Conservation (phyloP, 2,329 filamentous ascomycete species). For the Torrubiella hemipterigena region DNA sequence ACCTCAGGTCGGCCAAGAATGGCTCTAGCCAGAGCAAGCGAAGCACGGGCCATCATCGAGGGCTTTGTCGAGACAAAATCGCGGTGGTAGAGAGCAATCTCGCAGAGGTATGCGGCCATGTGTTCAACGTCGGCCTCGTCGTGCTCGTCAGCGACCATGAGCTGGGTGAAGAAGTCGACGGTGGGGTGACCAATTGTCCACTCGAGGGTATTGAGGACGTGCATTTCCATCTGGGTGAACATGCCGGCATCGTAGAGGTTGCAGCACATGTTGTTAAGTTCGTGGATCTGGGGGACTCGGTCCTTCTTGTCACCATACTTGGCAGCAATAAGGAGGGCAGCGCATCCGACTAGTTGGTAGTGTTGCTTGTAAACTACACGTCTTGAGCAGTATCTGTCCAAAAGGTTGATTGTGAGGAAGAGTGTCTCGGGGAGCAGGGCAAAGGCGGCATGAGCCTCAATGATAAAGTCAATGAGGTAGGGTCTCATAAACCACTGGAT, state of each 20-base stretch:
- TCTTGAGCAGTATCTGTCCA: conserved; percentile 96
- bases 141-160: conserved; percentile 69
- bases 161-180: conserved; percentile 83
- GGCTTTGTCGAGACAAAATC: conserved; percentile 91
- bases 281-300: conserved; percentile 90
- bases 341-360: conserved; percentile 95
- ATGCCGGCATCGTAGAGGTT: conserved; percentile 97
- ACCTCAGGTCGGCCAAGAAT: conserved; percentile 73
- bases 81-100: conserved; percentile 91
- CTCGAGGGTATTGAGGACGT: conserved; percentile 91
- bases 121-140: conserved; percentile 82
- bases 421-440: conserved; percentile 87
- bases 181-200: conserved; percentile 96
- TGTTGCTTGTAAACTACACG: conserved; percentile 98
- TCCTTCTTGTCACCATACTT: conserved; percentile 99
- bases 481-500: conserved; percentile 99
- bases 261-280: conserved; percentile 98
- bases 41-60: conserved; percentile 80
- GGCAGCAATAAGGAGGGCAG: conserved; percentile 87
- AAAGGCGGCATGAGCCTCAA: conserved; percentile 94
- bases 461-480: conserved; percentile 93
- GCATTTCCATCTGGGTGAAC: conserved; percentile 99
- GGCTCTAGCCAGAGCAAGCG: conserved; percentile 74
- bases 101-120: conserved; percentile 87
- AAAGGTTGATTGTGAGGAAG: conserved; percentile 89